These are phyloP conservation scores for Protomyces arabidopsidicola DNA, from an alignment of 1,139 yeast species.

Conservation along the genomic window DNA sequence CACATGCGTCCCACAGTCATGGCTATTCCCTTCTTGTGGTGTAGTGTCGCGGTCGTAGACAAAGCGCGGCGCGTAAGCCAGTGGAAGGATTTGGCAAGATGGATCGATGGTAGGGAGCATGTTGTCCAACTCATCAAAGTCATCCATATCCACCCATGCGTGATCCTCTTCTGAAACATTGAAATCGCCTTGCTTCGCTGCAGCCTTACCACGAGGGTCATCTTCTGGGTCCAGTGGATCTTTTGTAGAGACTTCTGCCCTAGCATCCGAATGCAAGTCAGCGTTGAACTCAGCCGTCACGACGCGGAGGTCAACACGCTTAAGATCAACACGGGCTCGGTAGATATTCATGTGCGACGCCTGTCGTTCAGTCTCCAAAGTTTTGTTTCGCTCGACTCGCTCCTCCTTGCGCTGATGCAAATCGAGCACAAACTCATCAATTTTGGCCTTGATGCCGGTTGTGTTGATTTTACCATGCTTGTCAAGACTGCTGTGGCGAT, in stretches of 20 bases:
- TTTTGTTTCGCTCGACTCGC: conserved; percentile 53
- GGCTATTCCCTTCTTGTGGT: conserved; percentile 36
- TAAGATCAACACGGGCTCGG: conserved; percentile 69
- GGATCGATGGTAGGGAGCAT: conserved; percentile 38
- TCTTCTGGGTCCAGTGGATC: conserved; percentile 22
- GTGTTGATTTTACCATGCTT: conserved; percentile 48
- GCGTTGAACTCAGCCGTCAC: conserved; percentile 48
- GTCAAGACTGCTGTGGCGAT: conserved; percentile 51
- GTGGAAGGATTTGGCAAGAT: conserved; percentile 49
- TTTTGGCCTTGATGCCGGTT: conserved; percentile 72
- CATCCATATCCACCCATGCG: conserved; percentile 76
- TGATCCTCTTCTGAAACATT: conserved; percentile 48
- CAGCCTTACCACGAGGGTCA: conserved; percentile 10
- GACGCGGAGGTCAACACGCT: conserved; percentile 67
- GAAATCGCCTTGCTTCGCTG: conserved; percentile 34
- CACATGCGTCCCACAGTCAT: conserved; percentile 24
- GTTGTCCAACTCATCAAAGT: conserved; percentile 65
- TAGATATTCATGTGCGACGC: conserved; percentile 63
- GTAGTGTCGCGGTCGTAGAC: conserved; percentile 66
- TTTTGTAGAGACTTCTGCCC: conserved; percentile 1
- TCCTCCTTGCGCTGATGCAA: conserved; percentile 79
- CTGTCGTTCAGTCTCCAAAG: conserved; percentile 54
- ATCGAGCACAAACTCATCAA: conserved; percentile 64
- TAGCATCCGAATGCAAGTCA: background rate
- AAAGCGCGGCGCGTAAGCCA: conserved; percentile 70